Conservation (phyloP, 2,329 filamentous ascomycete species). For the Claviceps digitariae region DNA sequence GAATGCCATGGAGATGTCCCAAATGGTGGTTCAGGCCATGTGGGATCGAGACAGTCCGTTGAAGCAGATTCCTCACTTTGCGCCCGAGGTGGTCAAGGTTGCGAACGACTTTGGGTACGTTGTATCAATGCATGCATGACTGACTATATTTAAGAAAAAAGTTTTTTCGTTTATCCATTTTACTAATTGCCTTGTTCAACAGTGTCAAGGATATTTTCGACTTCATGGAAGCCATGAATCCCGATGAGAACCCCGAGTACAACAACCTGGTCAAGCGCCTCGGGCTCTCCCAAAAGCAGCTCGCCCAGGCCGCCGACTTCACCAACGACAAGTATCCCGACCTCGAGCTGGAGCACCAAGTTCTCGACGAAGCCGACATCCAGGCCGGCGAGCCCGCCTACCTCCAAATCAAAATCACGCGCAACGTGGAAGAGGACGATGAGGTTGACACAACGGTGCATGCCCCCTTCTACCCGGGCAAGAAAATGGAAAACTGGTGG, state of each 20-base stretch:
- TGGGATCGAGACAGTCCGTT: conserved; percentile 96
- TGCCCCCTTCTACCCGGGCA: conserved; percentile 81
- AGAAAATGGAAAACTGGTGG: conserved; percentile 99
- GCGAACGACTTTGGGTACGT: conserved; percentile 64
- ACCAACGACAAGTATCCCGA: conserved; percentile 96
- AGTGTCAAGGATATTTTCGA: conserved; percentile 90
- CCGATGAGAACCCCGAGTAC: conserved; percentile 79
- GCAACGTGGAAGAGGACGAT: conserved; percentile 57
- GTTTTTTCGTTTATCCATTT: background rate
- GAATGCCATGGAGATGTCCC: conserved; percentile 97
- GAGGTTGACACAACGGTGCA: conserved; percentile 76
- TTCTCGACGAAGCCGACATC: conserved; percentile 69
- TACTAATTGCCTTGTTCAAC: conserved; percentile 18
- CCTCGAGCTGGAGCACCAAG: conserved; percentile 77
- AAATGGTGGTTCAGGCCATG: conserved; percentile 98
- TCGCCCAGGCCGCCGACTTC: conserved; percentile 82
- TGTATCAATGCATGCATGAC: background rate
- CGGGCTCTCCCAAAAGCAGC: conserved; percentile 64
- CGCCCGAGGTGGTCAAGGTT: conserved; percentile 66
- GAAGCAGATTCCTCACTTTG: conserved; percentile 96
- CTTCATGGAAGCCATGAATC: conserved; percentile 98
- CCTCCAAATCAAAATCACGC: conserved; percentile 70
- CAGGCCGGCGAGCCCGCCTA: conserved; percentile 69
- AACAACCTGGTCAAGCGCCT: conserved; percentile 63
- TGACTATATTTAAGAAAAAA: background rate